Evolutionary conservation across 108 stramenopile species (phyloP).

Genomic region (Nannochloropsis gaditana): DNA sequence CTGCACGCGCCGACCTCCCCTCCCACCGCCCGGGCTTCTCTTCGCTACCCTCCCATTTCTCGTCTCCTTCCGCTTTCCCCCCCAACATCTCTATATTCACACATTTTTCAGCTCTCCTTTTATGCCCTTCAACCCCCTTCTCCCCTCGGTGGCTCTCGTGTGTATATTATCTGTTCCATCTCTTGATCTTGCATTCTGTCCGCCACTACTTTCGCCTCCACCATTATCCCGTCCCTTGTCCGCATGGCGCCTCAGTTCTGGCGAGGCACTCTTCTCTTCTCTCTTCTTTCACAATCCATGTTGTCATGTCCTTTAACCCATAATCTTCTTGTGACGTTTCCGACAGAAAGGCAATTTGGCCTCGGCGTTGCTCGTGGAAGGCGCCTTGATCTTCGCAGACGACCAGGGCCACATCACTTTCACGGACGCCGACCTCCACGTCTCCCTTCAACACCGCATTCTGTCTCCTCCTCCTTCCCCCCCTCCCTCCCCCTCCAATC

Average conservation of each 20-base stretch:
- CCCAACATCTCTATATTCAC: not conserved
- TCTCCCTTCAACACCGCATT: conserved; percentile 15
- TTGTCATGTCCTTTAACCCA: too few species aligned
- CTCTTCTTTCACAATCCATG: too few species aligned
- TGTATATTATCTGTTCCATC: too few species aligned
- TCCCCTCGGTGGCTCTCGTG: too few species aligned
- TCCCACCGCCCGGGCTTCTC: not conserved
- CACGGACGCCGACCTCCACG: conserved; percentile 5
- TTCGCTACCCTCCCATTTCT: not conserved
- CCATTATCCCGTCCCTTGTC: too few species aligned
- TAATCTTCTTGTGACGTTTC: too few species aligned
- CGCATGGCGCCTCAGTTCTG: too few species aligned
- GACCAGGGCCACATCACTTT: conserved; percentile 19
- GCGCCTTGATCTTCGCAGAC: not conserved
- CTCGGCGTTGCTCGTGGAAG: not conserved
- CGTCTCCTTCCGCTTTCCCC: not conserved
- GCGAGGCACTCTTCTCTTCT: too few species aligned
- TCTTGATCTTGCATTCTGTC: too few species aligned
- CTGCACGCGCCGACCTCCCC: not conserved
- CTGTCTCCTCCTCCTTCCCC: not conserved
- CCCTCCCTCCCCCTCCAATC: not conserved
- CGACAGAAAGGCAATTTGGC: not conserved
- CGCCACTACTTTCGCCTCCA: too few species aligned
- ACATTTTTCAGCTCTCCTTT: too few species aligned
- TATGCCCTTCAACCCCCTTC: too few species aligned